Evolutionary conservation across 495 filamentous ascomycete genomes (phyloP).

Genomic region (Talaromyces thailandensis): DNA sequence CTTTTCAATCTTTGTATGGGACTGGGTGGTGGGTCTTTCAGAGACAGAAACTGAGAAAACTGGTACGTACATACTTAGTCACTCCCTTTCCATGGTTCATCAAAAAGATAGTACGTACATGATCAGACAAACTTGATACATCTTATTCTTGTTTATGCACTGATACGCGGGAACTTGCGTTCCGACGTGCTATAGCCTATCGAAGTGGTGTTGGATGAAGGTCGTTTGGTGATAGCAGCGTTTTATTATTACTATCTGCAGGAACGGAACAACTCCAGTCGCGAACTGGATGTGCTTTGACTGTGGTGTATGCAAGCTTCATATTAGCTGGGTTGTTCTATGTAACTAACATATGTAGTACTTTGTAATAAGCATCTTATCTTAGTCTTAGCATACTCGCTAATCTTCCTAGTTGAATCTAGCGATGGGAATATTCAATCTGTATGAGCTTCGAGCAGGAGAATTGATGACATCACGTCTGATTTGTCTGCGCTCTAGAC

Average conservation of each 20-base stretch:
- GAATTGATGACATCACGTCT: neutral
- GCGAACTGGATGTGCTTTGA: neutral
- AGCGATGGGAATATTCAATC: neutral
- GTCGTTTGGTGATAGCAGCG: neutral
- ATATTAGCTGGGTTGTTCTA: neutral
- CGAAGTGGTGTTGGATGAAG: neutral
- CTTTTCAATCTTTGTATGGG: neutral
- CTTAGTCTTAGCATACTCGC: neutral
- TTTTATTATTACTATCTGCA: neutral
- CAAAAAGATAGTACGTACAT: too few relatives aligned
- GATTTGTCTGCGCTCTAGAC: neutral
- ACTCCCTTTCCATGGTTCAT: neutral
- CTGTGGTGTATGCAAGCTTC: neutral
- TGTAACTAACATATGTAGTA: too few relatives aligned
- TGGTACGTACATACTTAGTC: neutral
- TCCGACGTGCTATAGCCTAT: neutral
- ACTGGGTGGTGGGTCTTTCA: neutral
- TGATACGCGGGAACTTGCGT: neutral
- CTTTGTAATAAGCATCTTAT: neutral
- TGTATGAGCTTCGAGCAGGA: neutral
- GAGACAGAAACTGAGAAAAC: neutral
- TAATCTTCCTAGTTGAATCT: neutral
- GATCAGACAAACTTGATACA: neutral
- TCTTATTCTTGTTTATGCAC: neutral
- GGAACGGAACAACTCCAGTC: neutral